Base-by-base conservation (phyloP, 2,329 filamentous ascomycete genomes). In the Beauveria pseudobassiana region DNA sequence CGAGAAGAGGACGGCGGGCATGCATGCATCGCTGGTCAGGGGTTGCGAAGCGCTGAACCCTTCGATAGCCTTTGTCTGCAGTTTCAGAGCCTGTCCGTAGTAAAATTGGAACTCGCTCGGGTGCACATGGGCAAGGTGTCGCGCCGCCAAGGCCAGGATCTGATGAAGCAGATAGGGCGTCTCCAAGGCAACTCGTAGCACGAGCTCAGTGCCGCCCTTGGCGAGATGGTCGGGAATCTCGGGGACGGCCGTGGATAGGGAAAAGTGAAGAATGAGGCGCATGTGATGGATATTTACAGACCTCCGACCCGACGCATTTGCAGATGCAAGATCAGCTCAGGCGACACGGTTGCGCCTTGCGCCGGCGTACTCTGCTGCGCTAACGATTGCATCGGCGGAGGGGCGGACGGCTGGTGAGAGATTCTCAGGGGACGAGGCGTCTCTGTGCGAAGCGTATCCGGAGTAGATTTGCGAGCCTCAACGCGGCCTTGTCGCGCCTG, bases 111-210 rank as follows among this genome's bases (percentile, higher is more conserved):
- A 60, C 14, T 53, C 26, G 40, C 22, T 8, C 28, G 58, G 58
- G 10, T 48, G 49, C n/a, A 40, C 22, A 22, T 60, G 12, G 3
- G 58, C 58, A 5, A 60, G 58, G 43, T 60, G 48, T 1, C 58
- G 58, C 16, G 58, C 38, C 2, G 58, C 54, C n/a, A 60, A 3
- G n/a, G 58, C 58, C 5, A 60, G 58, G 18, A 54, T 20, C 18
- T 60, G 58, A 16, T 60, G 49, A 8, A 60, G 58, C 5, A 60
- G 49, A 14, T 60, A 60, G 6, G 58, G 58, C 40, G 49, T 53
- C n/a, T 60, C 49, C 26, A 60, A 5, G n/a, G 43, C 54, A 1
- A 49, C 3, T 22, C 54, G 54, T 22, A 57, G 43, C 28, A 57
- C 54, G 28, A 57, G 54, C 12, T 46, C 54, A 9, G 54, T 57